A percentile compares a stretch with the other conserved stretches of the same genome.
These are phyloP conservation scores for Echites panduratus DNA, from an alignment of 257 asterid species.

Conservation along the genomic window DNA sequence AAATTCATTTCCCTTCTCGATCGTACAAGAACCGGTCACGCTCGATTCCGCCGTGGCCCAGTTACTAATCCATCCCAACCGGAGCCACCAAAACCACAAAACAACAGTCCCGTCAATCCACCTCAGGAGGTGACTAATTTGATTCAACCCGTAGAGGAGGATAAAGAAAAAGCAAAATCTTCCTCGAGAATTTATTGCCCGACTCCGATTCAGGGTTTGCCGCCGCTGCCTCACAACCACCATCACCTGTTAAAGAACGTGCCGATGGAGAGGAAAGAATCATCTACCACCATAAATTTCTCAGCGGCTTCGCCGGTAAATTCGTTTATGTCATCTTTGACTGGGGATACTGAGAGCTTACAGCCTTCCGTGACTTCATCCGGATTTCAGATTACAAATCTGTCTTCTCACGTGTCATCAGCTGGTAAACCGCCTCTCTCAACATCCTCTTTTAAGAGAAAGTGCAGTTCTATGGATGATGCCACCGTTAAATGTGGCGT, in stretches of 20 bases:
- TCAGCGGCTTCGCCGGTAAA: conserved; percentile 38
- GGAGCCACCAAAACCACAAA: neutral
- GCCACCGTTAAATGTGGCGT: conserved; percentile 43
- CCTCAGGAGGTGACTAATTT: conserved; percentile 17
- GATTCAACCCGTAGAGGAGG: conserved; percentile 21
- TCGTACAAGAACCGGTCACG: conserved; percentile 78
- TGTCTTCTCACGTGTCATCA: conserved; percentile 58
- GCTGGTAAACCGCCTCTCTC: conserved; percentile 80
- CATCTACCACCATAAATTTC: conserved; percentile 67
- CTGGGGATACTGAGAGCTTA: conserved; percentile 63
- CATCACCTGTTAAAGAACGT: conserved; percentile 37
- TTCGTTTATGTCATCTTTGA: conserved; percentile 63
- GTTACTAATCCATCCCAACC: conserved; percentile 26
- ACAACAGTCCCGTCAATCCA: neutral
- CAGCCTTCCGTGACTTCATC: conserved; percentile 61
- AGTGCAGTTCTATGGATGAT: conserved; percentile 72
- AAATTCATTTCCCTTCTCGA: conserved; percentile 71
- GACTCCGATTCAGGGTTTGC: conserved; percentile 60
- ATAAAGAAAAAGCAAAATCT: conserved; percentile 22
- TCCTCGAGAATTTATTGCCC: conserved; percentile 48
- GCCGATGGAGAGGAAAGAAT: conserved; percentile 51
- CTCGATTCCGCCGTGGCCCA: conserved; percentile 93
- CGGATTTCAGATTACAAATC: conserved; percentile 74
- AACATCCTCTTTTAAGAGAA: conserved; percentile 65
- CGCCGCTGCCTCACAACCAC: conserved; percentile 70